A percentile compares a stretch with the other conserved stretches of the same genome.
Evolutionary conservation across 2,329 filamentous ascomycete genomes (phyloP).

Genomic region (Penicillium corylophilum): DNA sequence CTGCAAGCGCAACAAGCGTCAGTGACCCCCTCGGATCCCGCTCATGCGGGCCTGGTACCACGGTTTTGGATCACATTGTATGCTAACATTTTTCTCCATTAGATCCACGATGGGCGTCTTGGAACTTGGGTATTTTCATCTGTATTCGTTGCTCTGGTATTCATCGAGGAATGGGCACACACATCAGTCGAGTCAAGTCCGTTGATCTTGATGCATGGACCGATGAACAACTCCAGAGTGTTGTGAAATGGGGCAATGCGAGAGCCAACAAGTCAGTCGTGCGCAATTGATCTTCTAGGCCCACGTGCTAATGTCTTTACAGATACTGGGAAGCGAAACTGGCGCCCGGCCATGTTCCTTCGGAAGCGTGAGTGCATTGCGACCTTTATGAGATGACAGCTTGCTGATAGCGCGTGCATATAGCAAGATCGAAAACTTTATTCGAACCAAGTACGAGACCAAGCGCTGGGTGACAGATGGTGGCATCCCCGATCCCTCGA

Average conservation of each 20-base stretch:
- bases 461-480: constrained; percentile 99
- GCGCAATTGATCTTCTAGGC: constrained; percentile 2
- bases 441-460: constrained; percentile 96
- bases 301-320: constrained; percentile 12
- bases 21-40: constrained; percentile 34
- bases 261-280: constrained; percentile 80
- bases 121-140: constrained; percentile 96
- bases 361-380: constrained; percentile 64
- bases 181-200: constrained; percentile 97
- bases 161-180: constrained; percentile 97
- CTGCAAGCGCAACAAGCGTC: constrained; percentile 98
- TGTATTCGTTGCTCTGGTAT: constrained; percentile 99
- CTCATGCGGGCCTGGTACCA: constrained; percentile 6
- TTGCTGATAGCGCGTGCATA: constrained; percentile 11
- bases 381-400: neutral
- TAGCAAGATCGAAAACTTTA: constrained; percentile 98
- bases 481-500: constrained; percentile 86
- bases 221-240: constrained; percentile 92
- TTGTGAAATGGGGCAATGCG: constrained; percentile 92
- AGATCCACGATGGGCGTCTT: constrained; percentile 99
- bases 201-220: constrained; percentile 98
- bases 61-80: neutral
- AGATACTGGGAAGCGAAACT: constrained; percentile 94
- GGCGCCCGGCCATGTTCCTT: constrained; percentile 84
- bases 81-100: constrained; percentile 20